Percentiles rank a stretch among this genome's conserved stretches.
Conservation (phyloP, 345 rosid species). For the Erodium maritimum region DNA sequence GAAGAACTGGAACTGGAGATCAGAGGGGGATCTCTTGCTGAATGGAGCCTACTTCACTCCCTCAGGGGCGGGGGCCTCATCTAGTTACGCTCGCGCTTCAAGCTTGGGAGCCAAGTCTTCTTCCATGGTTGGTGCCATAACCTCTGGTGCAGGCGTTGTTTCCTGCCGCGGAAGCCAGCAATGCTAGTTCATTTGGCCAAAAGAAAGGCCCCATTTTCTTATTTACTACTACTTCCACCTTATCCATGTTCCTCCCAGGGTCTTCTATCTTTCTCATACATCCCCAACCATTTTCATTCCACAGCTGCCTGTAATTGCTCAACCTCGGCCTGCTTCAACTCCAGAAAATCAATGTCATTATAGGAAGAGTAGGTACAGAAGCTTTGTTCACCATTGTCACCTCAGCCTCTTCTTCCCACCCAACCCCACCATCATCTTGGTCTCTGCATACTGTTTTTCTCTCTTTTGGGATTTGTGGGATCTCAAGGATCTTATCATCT, state of each 20-base stretch:
- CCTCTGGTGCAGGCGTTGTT: constrained; percentile 9
- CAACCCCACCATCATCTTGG: no score
- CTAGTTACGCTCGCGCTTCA: constrained; percentile 20
- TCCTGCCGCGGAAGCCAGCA: constrained; percentile 15
- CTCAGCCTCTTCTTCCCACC: no score
- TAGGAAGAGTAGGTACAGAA: no score
- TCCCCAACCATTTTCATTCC: no score
- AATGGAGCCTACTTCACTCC: constrained; percentile 23
- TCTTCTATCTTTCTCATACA: no score
- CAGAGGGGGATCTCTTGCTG: constrained; percentile 17
- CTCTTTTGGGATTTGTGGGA: neutral
- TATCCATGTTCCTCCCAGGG: no score
- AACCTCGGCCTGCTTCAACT: no score
- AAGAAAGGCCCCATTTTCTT: no score
- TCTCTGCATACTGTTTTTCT: neutral
- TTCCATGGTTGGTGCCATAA: constrained; percentile 16
- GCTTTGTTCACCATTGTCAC: no score
- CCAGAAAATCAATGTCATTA: no score
- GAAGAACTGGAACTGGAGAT: constrained; percentile 24
- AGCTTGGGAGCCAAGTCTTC: constrained; percentile 20
- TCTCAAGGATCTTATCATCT: neutral
- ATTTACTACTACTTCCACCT: no score
- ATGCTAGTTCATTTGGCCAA: constrained; percentile 5
- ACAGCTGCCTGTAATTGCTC: no score
- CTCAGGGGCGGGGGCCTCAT: constrained; percentile 18